phyloP scores from a whole-genome alignment of 2,329 filamentous ascomycete genomes.

The Colletotrichum viniferum region DNA sequence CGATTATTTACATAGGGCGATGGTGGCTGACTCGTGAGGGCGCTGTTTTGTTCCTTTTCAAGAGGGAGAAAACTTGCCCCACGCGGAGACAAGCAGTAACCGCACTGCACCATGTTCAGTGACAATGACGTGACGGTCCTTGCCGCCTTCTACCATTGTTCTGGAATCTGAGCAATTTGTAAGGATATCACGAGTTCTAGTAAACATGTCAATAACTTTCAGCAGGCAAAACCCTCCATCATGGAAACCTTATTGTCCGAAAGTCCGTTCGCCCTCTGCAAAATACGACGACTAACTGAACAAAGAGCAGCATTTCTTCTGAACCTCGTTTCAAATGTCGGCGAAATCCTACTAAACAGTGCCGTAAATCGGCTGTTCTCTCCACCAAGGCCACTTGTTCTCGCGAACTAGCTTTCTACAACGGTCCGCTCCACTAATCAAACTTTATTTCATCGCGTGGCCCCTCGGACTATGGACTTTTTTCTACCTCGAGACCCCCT shows the following conservation, averaged over 20 bases:
- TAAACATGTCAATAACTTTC: neutral
- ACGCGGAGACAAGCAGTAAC: neutral
- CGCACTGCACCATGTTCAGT: neutral
- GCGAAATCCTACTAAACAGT: neutral
- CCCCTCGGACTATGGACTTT: neutral
- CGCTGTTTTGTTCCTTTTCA: neutral
- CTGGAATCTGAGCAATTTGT: neutral
- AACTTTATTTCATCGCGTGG: conserved; percentile 1
- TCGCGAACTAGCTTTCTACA: neutral
- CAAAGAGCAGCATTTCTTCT: neutral
- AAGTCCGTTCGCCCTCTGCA: neutral
- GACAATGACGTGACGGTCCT: neutral
- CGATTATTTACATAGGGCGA: neutral
- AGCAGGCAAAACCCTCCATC: neutral
- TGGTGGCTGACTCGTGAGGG: neutral
- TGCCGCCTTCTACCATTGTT: neutral
- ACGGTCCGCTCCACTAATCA: neutral
- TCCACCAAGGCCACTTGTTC: neutral
- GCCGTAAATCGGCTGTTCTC: neutral
- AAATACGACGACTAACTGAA: neutral
- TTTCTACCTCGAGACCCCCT: neutral
- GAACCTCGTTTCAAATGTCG: neutral
- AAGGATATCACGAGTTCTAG: neutral
- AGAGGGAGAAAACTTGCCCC: neutral
- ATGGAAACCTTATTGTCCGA: neutral